Percentiles rank a stretch among this genome's conserved stretches.
phyloP scores from a whole-genome alignment of 2,329 filamentous ascomycete genomes.

The Xylariaceae sp. region DNA sequence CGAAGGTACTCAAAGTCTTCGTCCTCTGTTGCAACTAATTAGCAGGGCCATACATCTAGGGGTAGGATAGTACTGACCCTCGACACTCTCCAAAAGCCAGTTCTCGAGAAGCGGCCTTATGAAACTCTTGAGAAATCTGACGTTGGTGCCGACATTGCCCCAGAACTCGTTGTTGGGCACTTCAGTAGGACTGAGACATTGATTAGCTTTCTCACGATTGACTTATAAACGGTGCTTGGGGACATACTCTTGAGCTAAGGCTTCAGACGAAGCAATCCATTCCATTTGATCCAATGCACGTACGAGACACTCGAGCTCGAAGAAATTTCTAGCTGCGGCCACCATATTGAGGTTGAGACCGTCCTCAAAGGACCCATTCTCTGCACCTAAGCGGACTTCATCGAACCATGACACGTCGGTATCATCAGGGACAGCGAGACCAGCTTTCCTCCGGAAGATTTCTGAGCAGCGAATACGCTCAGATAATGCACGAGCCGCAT shows the following conservation, averaged over 20 bases:
- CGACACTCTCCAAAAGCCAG: slow-evolving; percentile 55
- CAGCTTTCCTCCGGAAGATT: slow-evolving; percentile 37
- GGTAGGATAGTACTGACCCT: slow-evolving; percentile 42
- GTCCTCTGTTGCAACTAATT: slow-evolving; percentile 39
- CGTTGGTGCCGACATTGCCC: slow-evolving; percentile 46
- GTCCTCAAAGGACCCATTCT: slow-evolving; percentile 25
- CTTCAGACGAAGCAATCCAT: slow-evolving; percentile 55
- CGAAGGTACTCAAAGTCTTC: slow-evolving; percentile 62
- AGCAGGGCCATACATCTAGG: slow-evolving; percentile 3
- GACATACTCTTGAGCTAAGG: slow-evolving; percentile 49
- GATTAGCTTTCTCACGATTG: slow-evolving; percentile 21
- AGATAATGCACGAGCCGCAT: slow-evolving; percentile 50
- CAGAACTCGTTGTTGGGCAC: slow-evolving; percentile 43
- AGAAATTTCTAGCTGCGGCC: slow-evolving; percentile 54
- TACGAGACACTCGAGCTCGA: slow-evolving; percentile 65
- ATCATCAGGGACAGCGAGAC: slow-evolving; percentile 29
- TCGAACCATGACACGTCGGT: slow-evolving; percentile 27
- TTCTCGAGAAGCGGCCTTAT: slow-evolving; percentile 60
- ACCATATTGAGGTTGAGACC: slow-evolving; percentile 38
- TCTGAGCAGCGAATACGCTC: slow-evolving; percentile 46
- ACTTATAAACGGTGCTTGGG: neutral
- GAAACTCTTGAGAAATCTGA: slow-evolving; percentile 50
- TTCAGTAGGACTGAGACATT: slow-evolving; percentile 25
- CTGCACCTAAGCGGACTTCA: slow-evolving; percentile 20
- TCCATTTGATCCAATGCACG: slow-evolving; percentile 64